phyloP scores from a whole-genome alignment of 345 rosid species.

The Arabidopsis arenosa region DNA sequence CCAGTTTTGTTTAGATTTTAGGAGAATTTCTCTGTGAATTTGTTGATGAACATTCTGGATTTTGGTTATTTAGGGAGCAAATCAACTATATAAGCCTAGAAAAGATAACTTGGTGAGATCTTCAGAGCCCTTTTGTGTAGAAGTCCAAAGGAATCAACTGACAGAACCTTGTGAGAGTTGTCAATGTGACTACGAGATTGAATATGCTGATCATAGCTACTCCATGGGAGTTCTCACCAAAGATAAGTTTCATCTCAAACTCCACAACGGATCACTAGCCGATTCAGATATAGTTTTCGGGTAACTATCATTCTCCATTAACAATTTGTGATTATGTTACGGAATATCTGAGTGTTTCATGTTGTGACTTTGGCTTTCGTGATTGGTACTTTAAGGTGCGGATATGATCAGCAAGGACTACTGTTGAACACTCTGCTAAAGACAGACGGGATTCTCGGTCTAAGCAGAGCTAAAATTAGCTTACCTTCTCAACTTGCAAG shows the following conservation, averaged over 20 bases:
- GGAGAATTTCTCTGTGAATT: background rate
- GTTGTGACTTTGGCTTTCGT: conserved; percentile 30
- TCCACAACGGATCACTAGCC: conserved; percentile 69
- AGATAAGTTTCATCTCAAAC: conserved; percentile 72
- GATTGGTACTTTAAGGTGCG: conserved; percentile 63
- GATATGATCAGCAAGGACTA: conserved; percentile 92
- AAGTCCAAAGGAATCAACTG: conserved; percentile 65
- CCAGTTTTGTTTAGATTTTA: background rate
- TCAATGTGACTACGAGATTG: conserved; percentile 91
- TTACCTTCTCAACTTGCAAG: conserved; percentile 93
- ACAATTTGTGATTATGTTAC: background rate
- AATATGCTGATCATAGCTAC: conserved; percentile 92
- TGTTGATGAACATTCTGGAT: conserved; percentile 28
- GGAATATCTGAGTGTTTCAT: conserved; percentile 23
- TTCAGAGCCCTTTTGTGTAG: conserved; percentile 64
- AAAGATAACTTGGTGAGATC: conserved; percentile 58
- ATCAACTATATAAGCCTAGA: conserved; percentile 78
- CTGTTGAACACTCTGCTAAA: conserved; percentile 69
- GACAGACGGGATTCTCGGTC: conserved; percentile 92
- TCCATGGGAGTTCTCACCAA: conserved; percentile 88
- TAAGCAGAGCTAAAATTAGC: conserved; percentile 83
- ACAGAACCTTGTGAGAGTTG: conserved; percentile 51
- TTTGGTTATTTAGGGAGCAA: conserved; percentile 73
- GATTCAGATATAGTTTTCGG: conserved; percentile 71
- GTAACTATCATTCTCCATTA: conserved; percentile 44